phyloP scores from a whole-genome alignment of 2,329 filamentous ascomycete species.

The Fusarium ramigenum region DNA sequence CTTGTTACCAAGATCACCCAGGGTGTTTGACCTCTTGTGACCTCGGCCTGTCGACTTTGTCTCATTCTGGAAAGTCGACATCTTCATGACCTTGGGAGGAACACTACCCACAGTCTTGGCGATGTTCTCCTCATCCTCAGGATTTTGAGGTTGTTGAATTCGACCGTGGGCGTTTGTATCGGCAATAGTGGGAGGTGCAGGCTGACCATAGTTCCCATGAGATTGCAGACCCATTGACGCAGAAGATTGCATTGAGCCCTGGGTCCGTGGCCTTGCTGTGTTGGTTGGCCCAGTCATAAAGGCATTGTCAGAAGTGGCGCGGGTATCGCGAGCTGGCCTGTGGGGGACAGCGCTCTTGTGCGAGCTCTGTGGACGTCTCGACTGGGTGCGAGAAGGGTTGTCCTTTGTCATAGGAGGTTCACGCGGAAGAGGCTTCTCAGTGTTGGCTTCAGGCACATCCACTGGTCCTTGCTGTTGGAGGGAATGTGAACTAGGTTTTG shows the following conservation, averaged over 20 bases:
- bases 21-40: slow-evolving; percentile 78
- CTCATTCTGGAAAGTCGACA: slow-evolving; percentile 66
- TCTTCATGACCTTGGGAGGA: slow-evolving; percentile 66
- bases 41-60: slow-evolving; percentile 59
- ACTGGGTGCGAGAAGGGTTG: slow-evolving; percentile 50
- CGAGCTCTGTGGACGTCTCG: slow-evolving; percentile 59
- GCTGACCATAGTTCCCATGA: slow-evolving; percentile 83
- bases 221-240: slow-evolving; percentile 70
- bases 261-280: slow-evolving; percentile 76
- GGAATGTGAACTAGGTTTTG: slow-evolving; percentile 41
- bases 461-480: slow-evolving; percentile 58
- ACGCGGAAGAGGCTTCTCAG: slow-evolving; percentile 68
- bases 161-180: slow-evolving; percentile 89
- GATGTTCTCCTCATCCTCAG: slow-evolving; percentile 73
- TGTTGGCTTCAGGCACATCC: slow-evolving; percentile 41
- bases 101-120: slow-evolving; percentile 69
- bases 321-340: slow-evolving; percentile 46
- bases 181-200: slow-evolving; percentile 85
- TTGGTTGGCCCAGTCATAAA: slow-evolving; percentile 56
- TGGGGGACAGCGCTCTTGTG: slow-evolving; percentile 50
- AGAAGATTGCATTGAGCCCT: slow-evolving; percentile 78
- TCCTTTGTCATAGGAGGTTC: slow-evolving; percentile 63
- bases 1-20: slow-evolving; percentile 83
- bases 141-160: slow-evolving; percentile 76
- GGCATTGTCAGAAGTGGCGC: slow-evolving; percentile 52